Base-by-base conservation (phyloP, 495 filamentous ascomycete genomes). In the Trichoderma virens region DNA sequence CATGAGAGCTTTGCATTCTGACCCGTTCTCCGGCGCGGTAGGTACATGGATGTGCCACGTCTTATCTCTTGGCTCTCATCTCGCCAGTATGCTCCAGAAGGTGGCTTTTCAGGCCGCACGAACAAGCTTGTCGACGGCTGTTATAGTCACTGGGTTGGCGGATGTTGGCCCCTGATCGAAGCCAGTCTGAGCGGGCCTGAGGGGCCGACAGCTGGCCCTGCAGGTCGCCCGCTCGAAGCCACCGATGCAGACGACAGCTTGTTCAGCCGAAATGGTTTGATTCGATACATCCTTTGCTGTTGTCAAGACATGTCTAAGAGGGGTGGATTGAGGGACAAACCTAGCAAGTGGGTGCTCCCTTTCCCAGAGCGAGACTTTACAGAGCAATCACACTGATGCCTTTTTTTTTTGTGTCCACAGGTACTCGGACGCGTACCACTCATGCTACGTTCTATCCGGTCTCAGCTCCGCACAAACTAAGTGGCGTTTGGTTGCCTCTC, bases 101-200 rank as follows among this genome's bases (percentile, higher is more conserved):
- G 92, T 45, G 94, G 94, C 14, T 89, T 93, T 69, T 85, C 90
- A 18, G 94, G 94, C 65, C 85, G 94, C 67, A 96, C 94, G n/a
- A 97, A 98, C 76, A 98, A 98, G 75, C 81, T 98, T 8, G 93
- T 98, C 27, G 94, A 98, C 75, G 94, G 93, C 60, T 98, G 94
- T 73, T 98, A 98, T 76, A 93, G 90, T 74, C 92, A 96, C 70
- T 98, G 94, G 94, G 89, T 97, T 11, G 94, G 95, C 6, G 90
- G 88, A 32, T 97, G 93, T 74, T 98, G 92, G 88, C 86, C 93
- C 41, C 74, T 98, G 65, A 75, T 98, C 64, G 88, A 96, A 72
- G 92, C 90, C n/a, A 87, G 86, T 59, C 75, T 93, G 41, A 76
- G 81, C 64, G 86, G 84, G 4, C 74, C 67, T 66, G n/a, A 34